Evolutionary conservation across 257 asterid species (phyloP), one percentile per base, ranked within the genome.

Genomic region (Craterostigma plantagineum): DNA sequence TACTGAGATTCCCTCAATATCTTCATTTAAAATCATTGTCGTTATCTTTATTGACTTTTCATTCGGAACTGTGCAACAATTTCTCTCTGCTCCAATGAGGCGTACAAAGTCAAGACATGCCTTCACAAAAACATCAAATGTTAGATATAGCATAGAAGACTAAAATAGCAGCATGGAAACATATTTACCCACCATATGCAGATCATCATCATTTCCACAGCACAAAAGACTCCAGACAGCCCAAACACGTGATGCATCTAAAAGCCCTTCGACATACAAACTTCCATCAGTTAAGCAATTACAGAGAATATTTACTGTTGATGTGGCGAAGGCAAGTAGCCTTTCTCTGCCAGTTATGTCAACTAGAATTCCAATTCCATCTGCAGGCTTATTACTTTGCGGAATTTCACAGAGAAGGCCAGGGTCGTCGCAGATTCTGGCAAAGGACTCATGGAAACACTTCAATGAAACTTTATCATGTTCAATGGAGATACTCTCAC

Each of bases 101-200:
- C 83, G 72, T 49, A 59, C 59, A 56, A 87, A 87, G 59, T 87
- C 95, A 57, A 82, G 82, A 62, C 98, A 87, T 48, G 93, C 98
- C 98, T 87, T 69, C 63, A 69, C 16, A 51, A 57, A n/a, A 18
- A n/a, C n/a, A 65, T 78, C 55, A 72, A 63, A 48, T 35, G 35
- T 51, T 35, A 46, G 41, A 36, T 48, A 42, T 43, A 33, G 45
- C 38, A 39, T 43, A 46, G 35, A 39, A 11, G 60, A n/a, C 9
- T 48, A 55, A 41, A 47, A 45, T 9, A 38, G 35, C 35, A 49
- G 13, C 17, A 50, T 11, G 39, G 46, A 51, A 27, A 44, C 33
- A 38, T 53, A 45, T 45, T 38, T 50, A 67, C 79, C 57, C 55
- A 87, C 98, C 80, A 82, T 82, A 58, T 79, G 95, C 65, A 87